Evolutionary conservation across 768 basidiomycete genomes (phyloP).

Genomic region (Tubosaeta sp.): DNA sequence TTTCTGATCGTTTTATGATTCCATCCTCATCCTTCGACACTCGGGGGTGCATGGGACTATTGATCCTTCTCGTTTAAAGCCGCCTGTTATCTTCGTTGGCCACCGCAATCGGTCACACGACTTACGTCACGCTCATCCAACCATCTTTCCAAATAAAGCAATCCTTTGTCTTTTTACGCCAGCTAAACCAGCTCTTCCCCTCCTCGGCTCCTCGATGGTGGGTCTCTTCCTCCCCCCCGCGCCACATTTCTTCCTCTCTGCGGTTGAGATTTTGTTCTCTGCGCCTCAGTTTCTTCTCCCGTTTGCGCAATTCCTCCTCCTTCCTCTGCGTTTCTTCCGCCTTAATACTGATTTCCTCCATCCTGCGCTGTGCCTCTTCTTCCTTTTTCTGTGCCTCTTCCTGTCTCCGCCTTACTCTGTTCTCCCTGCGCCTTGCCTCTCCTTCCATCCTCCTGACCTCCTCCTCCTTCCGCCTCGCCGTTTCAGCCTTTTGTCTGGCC

Average conservation of each 20-base stretch:
- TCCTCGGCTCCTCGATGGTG: conserved; percentile 30
- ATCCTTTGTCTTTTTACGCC: no score
- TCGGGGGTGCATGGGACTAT: no score
- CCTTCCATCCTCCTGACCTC: conserved; percentile 25
- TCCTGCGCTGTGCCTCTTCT: conserved; percentile 25
- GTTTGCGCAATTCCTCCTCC: conserved; percentile 22
- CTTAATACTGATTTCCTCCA: conserved; percentile 24
- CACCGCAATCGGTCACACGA: no score
- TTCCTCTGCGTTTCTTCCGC: conserved; percentile 23
- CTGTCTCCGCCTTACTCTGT: conserved; percentile 30
- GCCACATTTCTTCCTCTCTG: conserved; percentile 30
- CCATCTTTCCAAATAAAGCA: no score
- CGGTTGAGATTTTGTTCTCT: conserved; percentile 31
- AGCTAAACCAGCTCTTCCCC: conserved; percentile 15
- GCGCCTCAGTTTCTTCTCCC: conserved; percentile 27
- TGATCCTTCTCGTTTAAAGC: no score
- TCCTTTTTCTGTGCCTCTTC: conserved; percentile 28
- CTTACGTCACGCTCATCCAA: no score
- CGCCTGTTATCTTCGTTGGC: no score
- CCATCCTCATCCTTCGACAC: no score
- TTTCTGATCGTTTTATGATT: no score
- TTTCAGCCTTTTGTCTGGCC: conserved; percentile 28
- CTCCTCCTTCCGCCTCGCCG: conserved; percentile 20
- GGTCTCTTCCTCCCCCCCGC: conserved; percentile 28
- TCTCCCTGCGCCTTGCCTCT: conserved; percentile 26